These are phyloP conservation scores for Aspergillus aculeatinus DNA, from an alignment of 2,329 filamentous ascomycete genomes.

Conservation along the genomic window DNA sequence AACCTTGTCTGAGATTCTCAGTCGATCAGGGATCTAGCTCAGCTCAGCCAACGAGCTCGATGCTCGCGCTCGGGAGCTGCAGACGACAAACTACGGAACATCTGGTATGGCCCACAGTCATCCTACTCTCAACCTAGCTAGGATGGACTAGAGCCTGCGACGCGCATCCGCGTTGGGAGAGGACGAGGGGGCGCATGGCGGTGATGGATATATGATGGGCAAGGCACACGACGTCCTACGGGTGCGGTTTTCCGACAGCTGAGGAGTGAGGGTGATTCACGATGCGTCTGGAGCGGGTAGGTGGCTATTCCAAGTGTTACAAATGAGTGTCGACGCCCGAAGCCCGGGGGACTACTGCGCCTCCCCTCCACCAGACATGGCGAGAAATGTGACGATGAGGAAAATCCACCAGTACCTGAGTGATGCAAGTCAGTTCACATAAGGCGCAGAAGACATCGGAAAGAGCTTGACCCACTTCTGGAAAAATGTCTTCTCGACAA, in stretches of 20 bases:
- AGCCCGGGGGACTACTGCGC: slow-evolving; percentile 15
- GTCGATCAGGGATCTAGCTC: neutral
- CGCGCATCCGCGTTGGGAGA: neutral
- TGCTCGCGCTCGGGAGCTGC: neutral
- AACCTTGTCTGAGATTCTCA: neutral
- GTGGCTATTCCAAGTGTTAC: neutral
- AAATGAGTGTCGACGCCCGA: neutral
- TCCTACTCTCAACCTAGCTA: neutral
- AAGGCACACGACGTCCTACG: neutral
- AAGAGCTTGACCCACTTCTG: slow-evolving; percentile 38
- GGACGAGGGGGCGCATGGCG: neutral
- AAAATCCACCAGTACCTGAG: slow-evolving; percentile 50
- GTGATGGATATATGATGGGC: neutral
- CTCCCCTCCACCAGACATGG: slow-evolving; percentile 43
- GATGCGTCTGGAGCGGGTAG: neutral
- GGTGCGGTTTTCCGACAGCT: neutral
- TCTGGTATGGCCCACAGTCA: neutral
- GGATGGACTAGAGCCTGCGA: neutral
- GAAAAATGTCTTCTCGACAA: slow-evolving; percentile 45
- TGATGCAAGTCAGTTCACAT: slow-evolving; percentile 10
- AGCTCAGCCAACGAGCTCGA: neutral
- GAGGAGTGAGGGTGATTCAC: too few species aligned
- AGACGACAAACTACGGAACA: neutral
- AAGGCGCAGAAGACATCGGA: neutral
- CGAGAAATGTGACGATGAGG: slow-evolving; percentile 42